These are phyloP conservation scores for Bruguiera sexangula DNA, from an alignment of 345 rosid genomes.

Conservation along the genomic window DNA sequence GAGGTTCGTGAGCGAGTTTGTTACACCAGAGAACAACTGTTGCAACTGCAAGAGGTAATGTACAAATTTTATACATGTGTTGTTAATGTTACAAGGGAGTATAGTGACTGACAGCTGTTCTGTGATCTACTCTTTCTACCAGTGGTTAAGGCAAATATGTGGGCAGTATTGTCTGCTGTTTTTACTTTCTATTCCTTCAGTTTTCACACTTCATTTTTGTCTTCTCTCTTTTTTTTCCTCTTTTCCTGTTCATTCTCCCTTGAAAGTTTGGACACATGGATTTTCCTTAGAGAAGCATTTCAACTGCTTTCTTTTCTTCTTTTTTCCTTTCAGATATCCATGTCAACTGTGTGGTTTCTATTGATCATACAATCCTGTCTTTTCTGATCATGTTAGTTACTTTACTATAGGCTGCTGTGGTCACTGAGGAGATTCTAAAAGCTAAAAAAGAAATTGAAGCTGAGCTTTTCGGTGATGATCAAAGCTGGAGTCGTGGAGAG, in stretches of 20 bases:
- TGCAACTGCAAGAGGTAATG: conserved; percentile 65
- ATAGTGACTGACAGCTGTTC: no score
- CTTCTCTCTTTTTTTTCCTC: neutral
- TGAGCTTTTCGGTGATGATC: conserved; percentile 76
- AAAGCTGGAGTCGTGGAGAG: conserved; percentile 63
- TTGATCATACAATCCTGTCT: neutral
- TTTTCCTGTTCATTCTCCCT: neutral
- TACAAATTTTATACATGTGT: neutral
- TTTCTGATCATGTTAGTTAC: conserved; percentile 6
- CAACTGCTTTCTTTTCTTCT: neutral
- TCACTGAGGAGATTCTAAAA: conserved; percentile 62
- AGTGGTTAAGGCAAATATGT: neutral
- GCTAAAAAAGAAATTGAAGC: conserved; percentile 59
- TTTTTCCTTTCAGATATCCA: neutral
- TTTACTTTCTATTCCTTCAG: no score
- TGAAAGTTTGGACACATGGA: neutral
- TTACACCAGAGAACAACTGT: conserved; percentile 67
- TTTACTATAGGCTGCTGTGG: conserved; percentile 39
- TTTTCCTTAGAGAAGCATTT: neutral
- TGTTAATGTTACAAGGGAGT: neutral
- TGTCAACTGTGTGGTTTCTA: neutral
- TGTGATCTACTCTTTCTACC: neutral
- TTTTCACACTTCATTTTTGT: neutral
- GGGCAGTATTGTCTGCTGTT: neutral
- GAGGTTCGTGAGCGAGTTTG: conserved; percentile 59